Evolutionary conservation across 305 asterid genomes (phyloP).

Genomic region (Fraxinus sp.): DNA sequence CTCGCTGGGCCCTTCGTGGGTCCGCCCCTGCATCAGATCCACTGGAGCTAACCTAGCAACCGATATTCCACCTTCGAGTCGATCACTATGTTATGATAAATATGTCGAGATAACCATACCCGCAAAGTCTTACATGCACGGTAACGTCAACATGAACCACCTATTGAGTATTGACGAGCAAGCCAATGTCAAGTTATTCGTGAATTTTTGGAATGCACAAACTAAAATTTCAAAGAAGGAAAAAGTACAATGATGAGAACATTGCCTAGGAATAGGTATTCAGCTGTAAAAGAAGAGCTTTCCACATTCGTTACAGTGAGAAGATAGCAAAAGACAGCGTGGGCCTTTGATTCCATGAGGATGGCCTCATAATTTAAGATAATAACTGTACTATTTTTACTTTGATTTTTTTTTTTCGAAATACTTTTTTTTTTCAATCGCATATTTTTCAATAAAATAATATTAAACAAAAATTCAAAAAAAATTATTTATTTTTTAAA

Average conservation of each 20-base stretch:
- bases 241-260: background rate
- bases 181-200: background rate
- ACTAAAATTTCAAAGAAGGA: background rate
- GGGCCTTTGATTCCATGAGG: background rate
- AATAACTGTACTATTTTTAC: background rate
- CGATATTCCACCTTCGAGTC: background rate
- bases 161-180: background rate
- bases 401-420: no score
- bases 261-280: background rate
- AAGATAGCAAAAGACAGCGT: slow-evolving; percentile 1
- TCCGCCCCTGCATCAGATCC: background rate
- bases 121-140: background rate
- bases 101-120: background rate
- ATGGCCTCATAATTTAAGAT: background rate
- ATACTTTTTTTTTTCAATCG: no score
- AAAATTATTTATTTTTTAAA: no score
- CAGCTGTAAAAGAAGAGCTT: background rate
- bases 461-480: no score
- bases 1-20: no score
- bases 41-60: background rate
- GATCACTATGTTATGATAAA: background rate
- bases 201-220: background rate
- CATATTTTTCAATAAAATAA: no score
- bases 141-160: background rate
- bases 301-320: background rate